Evolutionary conservation across 164 flowering plant species (phyloP), one percentile per base, ranked within the genome.

Genomic region (Vitis riparia): DNA sequence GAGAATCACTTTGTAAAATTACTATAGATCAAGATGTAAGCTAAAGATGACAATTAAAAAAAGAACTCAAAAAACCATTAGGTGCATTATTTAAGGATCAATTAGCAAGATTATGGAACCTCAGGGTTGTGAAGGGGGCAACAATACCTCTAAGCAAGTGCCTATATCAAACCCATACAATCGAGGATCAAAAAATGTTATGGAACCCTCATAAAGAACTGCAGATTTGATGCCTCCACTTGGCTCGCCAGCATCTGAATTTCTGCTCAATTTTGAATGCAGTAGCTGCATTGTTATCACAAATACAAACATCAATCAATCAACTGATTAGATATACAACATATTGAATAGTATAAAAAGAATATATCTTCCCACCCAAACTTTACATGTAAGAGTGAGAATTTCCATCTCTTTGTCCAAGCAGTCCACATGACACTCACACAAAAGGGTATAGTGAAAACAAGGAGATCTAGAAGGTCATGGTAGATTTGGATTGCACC

Each of bases 121-220:
- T 37, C 44, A 37, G 44, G 44, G 44, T 6, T 3, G 44, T 37
- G 7, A 50, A 67, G 51, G 56, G 29, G 32, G 56, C 17, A 11
- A 56, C 3, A 69, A 60, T 79, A 95, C 99, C 97, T 95, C 99
- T 68, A 95, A 82, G 81, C 98, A 95, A 75, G 98, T 90, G 53
- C 91, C 99, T 66, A 95, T 89, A 73, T 95, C 98, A 79, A 83
- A 89, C 63, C 91, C 91, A 78, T 66, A 77, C 55, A 95, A 72
- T 61, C 90, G 87, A 37, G 93, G 75, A 68, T 95, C 99, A 74
- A 82, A 88, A 61, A 47, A 83, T 63, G 89, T 86, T 53, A 95
- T 91, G 37, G 97, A 91, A 51, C 99, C 99, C 57, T 90, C 89
- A 65, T 83, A 95, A 3, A 95, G 86, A 23, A 82, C 19, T 44